Conservation (phyloP, 2,329 filamentous ascomycete species). For the Phoma sp. region DNA sequence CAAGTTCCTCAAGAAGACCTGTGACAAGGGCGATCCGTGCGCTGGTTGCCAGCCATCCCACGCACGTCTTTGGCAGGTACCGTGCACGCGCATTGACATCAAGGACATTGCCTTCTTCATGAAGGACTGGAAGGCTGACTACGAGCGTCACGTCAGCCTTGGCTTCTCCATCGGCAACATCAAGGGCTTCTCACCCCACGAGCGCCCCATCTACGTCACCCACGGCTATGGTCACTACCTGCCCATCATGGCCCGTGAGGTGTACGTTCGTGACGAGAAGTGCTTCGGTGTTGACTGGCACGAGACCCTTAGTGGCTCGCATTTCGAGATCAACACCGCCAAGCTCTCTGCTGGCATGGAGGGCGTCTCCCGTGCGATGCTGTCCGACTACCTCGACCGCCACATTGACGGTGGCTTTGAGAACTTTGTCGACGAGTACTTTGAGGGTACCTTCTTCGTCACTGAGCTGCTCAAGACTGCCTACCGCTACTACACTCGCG, state of each 20-base stretch:
- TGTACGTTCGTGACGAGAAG: constrained; percentile 88
- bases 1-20: constrained; percentile 99
- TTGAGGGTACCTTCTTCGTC: constrained; percentile 92
- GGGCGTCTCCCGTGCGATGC: constrained; percentile 78
- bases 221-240: constrained; percentile 94
- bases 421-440: constrained; percentile 93
- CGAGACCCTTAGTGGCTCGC: constrained; percentile 77
- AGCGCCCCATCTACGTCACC: constrained; percentile 84
- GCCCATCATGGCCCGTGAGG: constrained; percentile 90
- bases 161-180: constrained; percentile 94
- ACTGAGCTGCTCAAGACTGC: constrained; percentile 96
- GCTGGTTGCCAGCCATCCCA: constrained; percentile 95
- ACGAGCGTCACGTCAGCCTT: constrained; percentile 84
- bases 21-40: constrained; percentile 96
- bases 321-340: constrained; percentile 86
- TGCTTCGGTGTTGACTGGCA: constrained; percentile 96
- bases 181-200: constrained; percentile 75
- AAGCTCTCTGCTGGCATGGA: constrained; percentile 88
- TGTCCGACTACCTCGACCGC: constrained; percentile 93
- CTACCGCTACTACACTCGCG: constrained; percentile 89
- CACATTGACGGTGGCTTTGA: constrained; percentile 93
- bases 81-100: constrained; percentile 97
- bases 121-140: constrained; percentile 99
- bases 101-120: constrained; percentile 98
- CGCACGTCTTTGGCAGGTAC: constrained; percentile 94